phyloP scores from a whole-genome alignment of 1,139 yeast genomes.

The Yamadazyma trypodendri region DNA sequence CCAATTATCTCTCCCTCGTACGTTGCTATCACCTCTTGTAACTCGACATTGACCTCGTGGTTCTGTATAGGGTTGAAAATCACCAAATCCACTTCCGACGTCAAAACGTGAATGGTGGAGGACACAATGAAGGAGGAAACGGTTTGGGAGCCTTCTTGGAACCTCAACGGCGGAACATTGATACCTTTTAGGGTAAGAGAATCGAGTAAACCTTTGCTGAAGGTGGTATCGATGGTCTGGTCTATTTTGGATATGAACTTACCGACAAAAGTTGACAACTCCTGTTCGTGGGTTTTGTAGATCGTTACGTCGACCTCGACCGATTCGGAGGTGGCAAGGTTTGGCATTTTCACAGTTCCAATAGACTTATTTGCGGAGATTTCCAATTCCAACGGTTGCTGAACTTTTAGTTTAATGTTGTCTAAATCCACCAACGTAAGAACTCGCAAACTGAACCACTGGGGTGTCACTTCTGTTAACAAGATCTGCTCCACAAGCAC shows the following conservation, averaged over 20 bases:
- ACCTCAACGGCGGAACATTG: constrained; percentile 1
- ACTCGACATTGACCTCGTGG: constrained; percentile 34
- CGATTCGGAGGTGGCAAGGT: not conserved
- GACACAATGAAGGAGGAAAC: constrained; percentile 11
- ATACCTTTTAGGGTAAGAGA: constrained; percentile 2
- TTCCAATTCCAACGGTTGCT: not conserved
- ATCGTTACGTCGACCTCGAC: not conserved
- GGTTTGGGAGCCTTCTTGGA: constrained; percentile 1
- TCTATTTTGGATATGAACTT: constrained; percentile 5
- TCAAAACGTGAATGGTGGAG: constrained; percentile 49
- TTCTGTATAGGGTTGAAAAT: constrained; percentile 53
- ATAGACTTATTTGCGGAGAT: not conserved
- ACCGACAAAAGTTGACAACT: constrained; percentile 5
- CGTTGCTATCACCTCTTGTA: constrained; percentile 46
- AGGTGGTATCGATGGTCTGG: constrained; percentile 1
- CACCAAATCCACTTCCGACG: constrained; percentile 51
- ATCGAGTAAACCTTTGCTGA: not conserved
- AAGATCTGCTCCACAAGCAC: constrained; percentile 1
- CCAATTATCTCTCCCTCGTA: constrained; percentile 48
- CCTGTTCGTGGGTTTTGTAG: not conserved
- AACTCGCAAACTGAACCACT: not conserved
- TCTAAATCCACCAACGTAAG: not conserved
- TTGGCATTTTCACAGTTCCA: not conserved
- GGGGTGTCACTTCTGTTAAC: not conserved
- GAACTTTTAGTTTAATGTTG: not conserved